These are phyloP conservation scores for Laburnicola sp. DNA, from an alignment of 2,329 filamentous ascomycete species.

Conservation along the genomic window DNA sequence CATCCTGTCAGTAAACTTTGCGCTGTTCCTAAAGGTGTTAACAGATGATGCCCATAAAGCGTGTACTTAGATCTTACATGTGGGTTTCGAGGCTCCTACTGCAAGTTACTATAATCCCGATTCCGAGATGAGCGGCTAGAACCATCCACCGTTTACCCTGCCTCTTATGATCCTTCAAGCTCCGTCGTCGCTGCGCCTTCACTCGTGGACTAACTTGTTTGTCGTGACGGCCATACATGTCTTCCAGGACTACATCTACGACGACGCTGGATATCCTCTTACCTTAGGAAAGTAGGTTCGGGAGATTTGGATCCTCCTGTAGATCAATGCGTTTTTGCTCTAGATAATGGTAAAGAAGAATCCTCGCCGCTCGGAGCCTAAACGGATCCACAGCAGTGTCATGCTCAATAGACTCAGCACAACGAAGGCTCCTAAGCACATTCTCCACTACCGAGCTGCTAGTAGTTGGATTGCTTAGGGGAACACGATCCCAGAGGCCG, in stretches of 20 bases:
- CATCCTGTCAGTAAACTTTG: too few species aligned
- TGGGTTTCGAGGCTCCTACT: too few species aligned
- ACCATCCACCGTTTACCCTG: too few species aligned
- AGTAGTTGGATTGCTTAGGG: conserved; percentile 4
- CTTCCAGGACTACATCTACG: conserved; percentile 8
- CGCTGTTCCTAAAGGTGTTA: too few species aligned
- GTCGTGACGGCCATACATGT: conserved; percentile 8
- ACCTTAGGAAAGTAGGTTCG: conserved; percentile 4
- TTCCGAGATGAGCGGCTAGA: too few species aligned
- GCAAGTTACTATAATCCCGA: too few species aligned
- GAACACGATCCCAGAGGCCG: conserved; percentile 1
- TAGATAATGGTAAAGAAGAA: conserved; percentile 13
- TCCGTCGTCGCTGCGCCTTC: conserved; percentile 5
- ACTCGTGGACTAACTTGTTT: conserved; percentile 7
- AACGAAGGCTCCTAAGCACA: conserved; percentile 3
- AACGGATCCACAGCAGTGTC: conserved; percentile 6
- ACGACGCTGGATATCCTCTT: conserved; percentile 10
- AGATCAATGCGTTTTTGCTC: conserved; percentile 11
- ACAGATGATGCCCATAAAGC: too few species aligned
- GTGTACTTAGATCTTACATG: too few species aligned
- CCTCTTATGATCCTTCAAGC: not conserved
- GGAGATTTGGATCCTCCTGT: conserved; percentile 5
- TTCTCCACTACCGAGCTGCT: not conserved
- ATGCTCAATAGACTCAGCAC: conserved; percentile 4
- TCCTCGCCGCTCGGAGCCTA: conserved; percentile 8